Conservation (phyloP, 1,284 basidiomycete genomes). For the Malassezia psittaci region DNA sequence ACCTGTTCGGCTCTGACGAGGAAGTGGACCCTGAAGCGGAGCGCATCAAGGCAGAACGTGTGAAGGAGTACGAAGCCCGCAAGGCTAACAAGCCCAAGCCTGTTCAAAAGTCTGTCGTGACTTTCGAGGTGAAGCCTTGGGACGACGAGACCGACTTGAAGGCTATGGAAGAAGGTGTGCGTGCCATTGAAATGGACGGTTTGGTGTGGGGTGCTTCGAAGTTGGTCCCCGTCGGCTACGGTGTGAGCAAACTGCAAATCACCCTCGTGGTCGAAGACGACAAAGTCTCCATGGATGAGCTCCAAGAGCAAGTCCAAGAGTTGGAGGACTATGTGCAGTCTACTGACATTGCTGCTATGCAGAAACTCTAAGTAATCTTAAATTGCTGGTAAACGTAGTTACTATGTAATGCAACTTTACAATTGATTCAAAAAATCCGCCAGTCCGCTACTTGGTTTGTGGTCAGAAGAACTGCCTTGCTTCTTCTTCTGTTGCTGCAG, state of each 20-base stretch:
- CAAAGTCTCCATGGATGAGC: conserved; percentile 83
- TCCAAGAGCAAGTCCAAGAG: conserved; percentile 56
- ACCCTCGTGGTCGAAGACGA: conserved; percentile 93
- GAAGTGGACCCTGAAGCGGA: conserved; percentile 89
- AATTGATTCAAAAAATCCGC: background rate
- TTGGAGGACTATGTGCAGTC: conserved; percentile 95
- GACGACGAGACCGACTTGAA: conserved; percentile 98
- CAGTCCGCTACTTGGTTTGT: background rate
- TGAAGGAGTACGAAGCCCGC: conserved; percentile 84
- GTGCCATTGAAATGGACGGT: conserved; percentile 78
- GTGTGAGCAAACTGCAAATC: conserved; percentile 84
- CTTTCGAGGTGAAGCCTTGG: conserved; percentile 93
- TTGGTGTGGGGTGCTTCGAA: conserved; percentile 82
- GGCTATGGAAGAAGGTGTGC: conserved; percentile 69
- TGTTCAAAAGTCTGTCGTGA: conserved; percentile 69
- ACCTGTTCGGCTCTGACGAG: conserved; percentile 78
- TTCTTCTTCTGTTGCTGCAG: conserved; percentile 9
- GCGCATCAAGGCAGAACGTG: conserved; percentile 84
- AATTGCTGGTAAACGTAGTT: background rate
- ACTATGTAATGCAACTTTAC: background rate
- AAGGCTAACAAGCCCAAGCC: conserved; percentile 71
- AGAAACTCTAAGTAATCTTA: conserved; percentile 36
- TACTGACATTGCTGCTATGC: conserved; percentile 56
- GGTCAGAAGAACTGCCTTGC: too few relatives aligned
- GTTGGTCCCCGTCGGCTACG: conserved; percentile 85